phyloP scores from a whole-genome alignment of 371 early-diverging fungal genomes.

The Rhizopus stolonifer region DNA sequence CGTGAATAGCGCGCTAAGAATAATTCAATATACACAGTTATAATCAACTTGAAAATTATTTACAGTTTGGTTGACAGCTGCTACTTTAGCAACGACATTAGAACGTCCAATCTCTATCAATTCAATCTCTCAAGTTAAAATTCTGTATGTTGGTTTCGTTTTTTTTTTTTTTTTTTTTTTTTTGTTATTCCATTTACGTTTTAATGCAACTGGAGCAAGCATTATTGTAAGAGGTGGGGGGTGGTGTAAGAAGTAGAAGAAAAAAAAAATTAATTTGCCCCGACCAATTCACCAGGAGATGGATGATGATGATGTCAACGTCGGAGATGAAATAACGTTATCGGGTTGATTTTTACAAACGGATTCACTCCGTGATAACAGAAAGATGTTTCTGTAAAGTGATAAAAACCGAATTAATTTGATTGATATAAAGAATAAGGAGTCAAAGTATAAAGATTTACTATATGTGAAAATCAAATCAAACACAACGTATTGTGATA shows the following conservation, averaged over 20 bases:
- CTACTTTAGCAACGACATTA: constrained; percentile 22
- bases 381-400: no score
- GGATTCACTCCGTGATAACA: no score
- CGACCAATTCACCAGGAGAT: neutral
- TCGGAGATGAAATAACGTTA: no score
- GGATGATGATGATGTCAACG: neutral
- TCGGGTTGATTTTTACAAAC: no score
- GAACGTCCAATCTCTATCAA: constrained; percentile 36
- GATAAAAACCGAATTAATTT: no score
- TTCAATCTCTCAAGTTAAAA: neutral
- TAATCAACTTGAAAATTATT: neutral
- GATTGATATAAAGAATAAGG: no score
- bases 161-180: constrained; percentile 7
- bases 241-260: neutral
- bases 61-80: constrained; percentile 30
- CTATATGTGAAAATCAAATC: no score
- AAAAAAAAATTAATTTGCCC: neutral
- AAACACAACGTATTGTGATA: no score
- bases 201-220: constrained; percentile 28
- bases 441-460: no score
- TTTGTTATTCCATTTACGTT: constrained; percentile 18
- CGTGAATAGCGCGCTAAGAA: constrained; percentile 64
- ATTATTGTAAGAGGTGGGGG: constrained; percentile 14
- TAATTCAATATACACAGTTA: no score
- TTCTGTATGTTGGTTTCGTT: neutral